Conservation (phyloP, 2,329 filamentous ascomycete genomes). For the Zalaria obscura region DNA sequence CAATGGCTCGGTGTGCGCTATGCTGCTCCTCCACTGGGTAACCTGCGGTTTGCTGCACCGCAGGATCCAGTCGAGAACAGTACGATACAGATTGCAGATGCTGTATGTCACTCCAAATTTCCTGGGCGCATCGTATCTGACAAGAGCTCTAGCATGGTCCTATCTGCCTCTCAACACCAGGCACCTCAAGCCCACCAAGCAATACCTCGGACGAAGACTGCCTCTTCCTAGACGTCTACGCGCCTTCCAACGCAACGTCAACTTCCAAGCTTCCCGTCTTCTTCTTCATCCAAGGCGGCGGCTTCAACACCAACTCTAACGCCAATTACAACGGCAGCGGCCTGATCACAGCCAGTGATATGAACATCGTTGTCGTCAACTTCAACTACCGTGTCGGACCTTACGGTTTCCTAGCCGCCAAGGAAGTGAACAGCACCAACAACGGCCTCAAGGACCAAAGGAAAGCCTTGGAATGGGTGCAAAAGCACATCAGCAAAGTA, state of each 20-base stretch:
- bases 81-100: constrained; percentile 38
- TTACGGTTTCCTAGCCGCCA: constrained; percentile 55
- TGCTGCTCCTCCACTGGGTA: constrained; percentile 53
- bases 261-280: constrained; percentile 49
- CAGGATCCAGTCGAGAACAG: constrained; percentile 40
- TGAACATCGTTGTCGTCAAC: constrained; percentile 53
- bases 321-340: constrained; percentile 45
- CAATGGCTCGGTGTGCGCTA: constrained; percentile 66
- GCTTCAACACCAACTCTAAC: constrained; percentile 32
- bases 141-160: constrained; percentile 14
- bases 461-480: constrained; percentile 56
- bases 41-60: constrained; percentile 53
- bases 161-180: constrained; percentile 18
- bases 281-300: constrained; percentile 38
- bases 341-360: constrained; percentile 43
- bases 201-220: constrained; percentile 48
- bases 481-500: constrained; percentile 43
- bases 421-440: constrained; percentile 45
- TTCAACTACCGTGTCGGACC: constrained; percentile 66
- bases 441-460: constrained; percentile 58
- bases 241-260: constrained; percentile 38
- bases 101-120: constrained; percentile 26
- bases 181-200: constrained; percentile 9
- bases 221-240: constrained; percentile 51
- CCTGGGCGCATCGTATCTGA: constrained; percentile 1